phyloP scores from a whole-genome alignment of 108 stramenopile genomes.

The Fragilariopsis cylindrus region DNA sequence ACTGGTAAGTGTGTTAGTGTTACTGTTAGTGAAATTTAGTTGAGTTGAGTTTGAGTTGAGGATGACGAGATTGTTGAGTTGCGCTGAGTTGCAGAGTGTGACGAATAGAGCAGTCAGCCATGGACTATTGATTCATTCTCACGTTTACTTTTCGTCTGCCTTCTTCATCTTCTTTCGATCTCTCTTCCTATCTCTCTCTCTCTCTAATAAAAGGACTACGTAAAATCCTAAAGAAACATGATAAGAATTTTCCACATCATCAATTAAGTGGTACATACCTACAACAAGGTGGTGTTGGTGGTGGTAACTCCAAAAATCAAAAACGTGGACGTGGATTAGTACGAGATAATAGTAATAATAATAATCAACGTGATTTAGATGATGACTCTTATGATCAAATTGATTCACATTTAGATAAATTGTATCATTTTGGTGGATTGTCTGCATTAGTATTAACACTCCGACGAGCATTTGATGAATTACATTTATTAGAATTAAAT shows the following conservation, averaged over 20 bases:
- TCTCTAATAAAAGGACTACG: slow-evolving; percentile 41
- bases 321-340: neutral
- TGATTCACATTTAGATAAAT: slow-evolving; percentile 36
- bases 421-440: slow-evolving; percentile 38
- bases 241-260: slow-evolving; percentile 46
- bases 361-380: neutral
- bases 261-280: slow-evolving; percentile 11
- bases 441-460: slow-evolving; percentile 41
- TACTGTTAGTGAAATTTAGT: too few relatives aligned
- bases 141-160: too few relatives aligned
- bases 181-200: slow-evolving; percentile 37
- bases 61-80: too few relatives aligned
- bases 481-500: slow-evolving; percentile 30
- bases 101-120: too few relatives aligned
- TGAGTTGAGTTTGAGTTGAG: too few relatives aligned
- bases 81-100: too few relatives aligned
- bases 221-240: slow-evolving; percentile 87
- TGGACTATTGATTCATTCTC: too few relatives aligned
- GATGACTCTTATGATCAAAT: slow-evolving; percentile 2
- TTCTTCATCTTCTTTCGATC: too few relatives aligned
- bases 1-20: neutral
- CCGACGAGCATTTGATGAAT: slow-evolving; percentile 31
- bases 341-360: neutral
- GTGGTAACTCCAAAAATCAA: slow-evolving; percentile 7
- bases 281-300: neutral